Evolutionary conservation across 2,329 filamentous ascomycete genomes (phyloP).

Genomic region (Falciphora oryzae): DNA sequence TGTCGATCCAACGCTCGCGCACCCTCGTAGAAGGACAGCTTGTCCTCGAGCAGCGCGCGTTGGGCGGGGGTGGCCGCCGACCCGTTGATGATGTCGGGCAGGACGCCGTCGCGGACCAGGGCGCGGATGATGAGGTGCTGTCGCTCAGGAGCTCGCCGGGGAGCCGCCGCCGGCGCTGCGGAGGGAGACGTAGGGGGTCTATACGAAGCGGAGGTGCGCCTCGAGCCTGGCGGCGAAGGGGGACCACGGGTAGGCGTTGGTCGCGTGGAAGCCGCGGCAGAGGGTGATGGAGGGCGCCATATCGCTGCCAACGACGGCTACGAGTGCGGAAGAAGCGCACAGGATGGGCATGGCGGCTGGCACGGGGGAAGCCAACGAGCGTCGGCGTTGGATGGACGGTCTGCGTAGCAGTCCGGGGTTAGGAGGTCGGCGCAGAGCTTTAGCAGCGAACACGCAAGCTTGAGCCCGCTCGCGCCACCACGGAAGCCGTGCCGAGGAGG

Average conservation of each 20-base stretch:
- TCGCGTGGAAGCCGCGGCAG: slow-evolving; percentile 42
- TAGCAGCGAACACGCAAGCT: too few relatives aligned
- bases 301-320: too few relatives aligned
- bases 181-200: slow-evolving; percentile 38
- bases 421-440: too few relatives aligned
- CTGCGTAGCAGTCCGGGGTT: too few relatives aligned
- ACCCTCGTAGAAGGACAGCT: slow-evolving; percentile 48
- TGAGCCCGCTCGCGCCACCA: too few relatives aligned
- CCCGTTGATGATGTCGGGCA: slow-evolving; percentile 44
- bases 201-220: slow-evolving; percentile 50
- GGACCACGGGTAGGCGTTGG: slow-evolving; percentile 47
- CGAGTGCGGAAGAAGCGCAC: too few relatives aligned
- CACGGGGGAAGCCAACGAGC: too few relatives aligned
- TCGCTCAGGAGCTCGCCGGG: slow-evolving; percentile 41
- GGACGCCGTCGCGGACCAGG: slow-evolving; percentile 33
- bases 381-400: too few relatives aligned
- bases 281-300: too few relatives aligned
- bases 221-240: slow-evolving; percentile 60
- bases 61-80: slow-evolving; percentile 45
- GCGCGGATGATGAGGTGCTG: slow-evolving; percentile 48
- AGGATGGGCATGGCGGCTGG: too few relatives aligned
- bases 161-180: slow-evolving; percentile 37
- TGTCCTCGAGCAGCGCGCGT: slow-evolving; percentile 53
- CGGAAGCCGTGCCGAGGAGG: too few relatives aligned
- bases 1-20: slow-evolving; percentile 52